Evolutionary conservation across 148 eudicot species (phyloP).

Genomic region (Chenopodium suecicum): DNA sequence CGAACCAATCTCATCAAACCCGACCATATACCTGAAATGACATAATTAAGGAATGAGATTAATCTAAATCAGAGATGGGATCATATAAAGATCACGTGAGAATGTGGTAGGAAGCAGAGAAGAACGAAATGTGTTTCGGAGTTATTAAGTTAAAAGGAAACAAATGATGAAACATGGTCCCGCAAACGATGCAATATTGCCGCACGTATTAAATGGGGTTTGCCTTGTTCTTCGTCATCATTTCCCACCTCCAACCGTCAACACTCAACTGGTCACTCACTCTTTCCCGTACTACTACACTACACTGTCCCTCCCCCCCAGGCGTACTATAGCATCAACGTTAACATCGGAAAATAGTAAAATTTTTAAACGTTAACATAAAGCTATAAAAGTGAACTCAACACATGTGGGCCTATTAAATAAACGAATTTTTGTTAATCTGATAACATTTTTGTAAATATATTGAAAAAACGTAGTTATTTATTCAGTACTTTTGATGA

Average conservation of each 20-base stretch:
- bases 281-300: background rate
- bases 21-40: too few relatives aligned
- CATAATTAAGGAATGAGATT: too few relatives aligned
- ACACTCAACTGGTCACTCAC: background rate
- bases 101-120: background rate
- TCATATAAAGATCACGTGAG: background rate
- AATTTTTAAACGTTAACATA: too few relatives aligned
- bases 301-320: background rate
- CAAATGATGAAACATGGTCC: conserved; percentile 10
- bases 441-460: too few relatives aligned
- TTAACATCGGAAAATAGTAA: too few relatives aligned
- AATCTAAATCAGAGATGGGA: too few relatives aligned
- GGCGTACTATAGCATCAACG: background rate
- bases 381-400: too few relatives aligned
- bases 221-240: background rate
- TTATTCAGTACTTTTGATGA: too few relatives aligned
- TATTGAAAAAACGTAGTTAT: too few relatives aligned
- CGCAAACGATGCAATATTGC: conserved; percentile 11
- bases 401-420: too few relatives aligned
- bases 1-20: too few relatives aligned
- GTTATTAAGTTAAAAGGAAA: background rate
- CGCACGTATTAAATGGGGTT: conserved; percentile 7
- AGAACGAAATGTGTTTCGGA: background rate
- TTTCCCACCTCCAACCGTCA: background rate
- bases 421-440: too few relatives aligned